Evolutionary conservation across 176 grass and related monocot species (phyloP).

Genomic region (Pharus latifolius): DNA sequence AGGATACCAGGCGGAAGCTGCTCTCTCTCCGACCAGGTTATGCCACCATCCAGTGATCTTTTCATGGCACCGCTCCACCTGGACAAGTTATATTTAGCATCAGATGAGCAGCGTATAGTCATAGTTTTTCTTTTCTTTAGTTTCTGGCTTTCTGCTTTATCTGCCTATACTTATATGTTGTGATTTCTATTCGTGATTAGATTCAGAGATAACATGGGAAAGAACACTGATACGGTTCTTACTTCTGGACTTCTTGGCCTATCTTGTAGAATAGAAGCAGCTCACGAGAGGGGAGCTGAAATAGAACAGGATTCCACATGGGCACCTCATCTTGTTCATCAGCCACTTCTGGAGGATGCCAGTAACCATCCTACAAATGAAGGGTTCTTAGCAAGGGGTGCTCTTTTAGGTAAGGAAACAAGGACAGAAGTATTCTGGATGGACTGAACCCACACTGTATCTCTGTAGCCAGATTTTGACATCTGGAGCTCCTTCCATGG

Average conservation of each 20-base stretch:
- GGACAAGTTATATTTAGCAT: neutral
- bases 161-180: neutral
- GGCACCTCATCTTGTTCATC: constrained; percentile 76
- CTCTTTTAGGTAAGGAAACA: neutral
- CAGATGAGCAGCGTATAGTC: neutral
- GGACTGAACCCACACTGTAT: constrained; percentile 53
- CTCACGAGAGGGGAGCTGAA: constrained; percentile 86
- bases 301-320: constrained; percentile 96
- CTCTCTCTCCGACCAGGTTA: constrained; percentile 74
- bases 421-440: constrained; percentile 1
- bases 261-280: constrained; percentile 95
- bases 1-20: constrained; percentile 93
- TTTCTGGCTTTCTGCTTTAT: neutral
- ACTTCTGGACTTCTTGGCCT: constrained; percentile 89
- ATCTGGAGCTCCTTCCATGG: constrained; percentile 66
- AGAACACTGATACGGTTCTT: constrained; percentile 8
- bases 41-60: constrained; percentile 66
- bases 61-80: constrained; percentile 99
- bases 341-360: constrained; percentile 53
- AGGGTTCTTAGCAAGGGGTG: neutral
- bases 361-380: constrained; percentile 54
- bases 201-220: neutral
- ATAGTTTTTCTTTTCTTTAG: neutral
- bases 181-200: neutral
- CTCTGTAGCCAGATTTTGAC: constrained; percentile 96